Conservation (phyloP, 1,284 basidiomycete species). For the Moesziomyces parantarcticus region DNA sequence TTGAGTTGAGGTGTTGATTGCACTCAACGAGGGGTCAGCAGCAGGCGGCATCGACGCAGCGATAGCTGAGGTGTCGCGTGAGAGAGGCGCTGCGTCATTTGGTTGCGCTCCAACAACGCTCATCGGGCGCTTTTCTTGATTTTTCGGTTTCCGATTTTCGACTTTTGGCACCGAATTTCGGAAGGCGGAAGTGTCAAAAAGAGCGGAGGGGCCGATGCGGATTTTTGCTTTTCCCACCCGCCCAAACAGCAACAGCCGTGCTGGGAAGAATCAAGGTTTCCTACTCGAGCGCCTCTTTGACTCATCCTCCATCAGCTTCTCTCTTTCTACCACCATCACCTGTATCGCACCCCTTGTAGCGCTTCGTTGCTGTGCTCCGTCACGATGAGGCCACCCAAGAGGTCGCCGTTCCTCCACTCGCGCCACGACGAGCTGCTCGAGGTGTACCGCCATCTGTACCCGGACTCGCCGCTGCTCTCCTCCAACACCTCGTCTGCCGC, state of each 20-base stretch:
- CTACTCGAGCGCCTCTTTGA: neutral
- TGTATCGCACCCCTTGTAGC: neutral
- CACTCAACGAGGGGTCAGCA: neutral
- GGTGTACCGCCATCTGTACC: conserved; percentile 48
- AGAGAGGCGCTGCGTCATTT: neutral
- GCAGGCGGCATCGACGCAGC: too few species aligned
- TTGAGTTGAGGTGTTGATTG: conserved; percentile 1
- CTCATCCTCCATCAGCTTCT: too few species aligned
- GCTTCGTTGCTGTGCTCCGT: neutral
- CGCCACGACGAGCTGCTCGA: conserved; percentile 39
- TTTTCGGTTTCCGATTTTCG: neutral
- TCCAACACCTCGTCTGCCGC: conserved; percentile 7
- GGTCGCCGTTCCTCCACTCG: conserved; percentile 46
- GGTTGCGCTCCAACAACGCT: too few species aligned
- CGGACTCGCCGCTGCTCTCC: conserved; percentile 16
- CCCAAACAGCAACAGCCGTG: too few species aligned
- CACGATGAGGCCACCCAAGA: conserved; percentile 47
- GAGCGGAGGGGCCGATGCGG: neutral
- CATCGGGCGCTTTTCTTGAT: too few species aligned
- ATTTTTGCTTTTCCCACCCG: neutral
- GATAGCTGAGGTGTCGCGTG: conserved; percentile 15
- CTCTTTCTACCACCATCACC: neutral
- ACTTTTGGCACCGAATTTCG: conserved; percentile 1
- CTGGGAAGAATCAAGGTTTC: neutral
- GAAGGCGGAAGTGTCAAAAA: conserved; percentile 31